Conservation (phyloP, 805 yeast genomes). For the Naumovozyma castellii region DNA sequence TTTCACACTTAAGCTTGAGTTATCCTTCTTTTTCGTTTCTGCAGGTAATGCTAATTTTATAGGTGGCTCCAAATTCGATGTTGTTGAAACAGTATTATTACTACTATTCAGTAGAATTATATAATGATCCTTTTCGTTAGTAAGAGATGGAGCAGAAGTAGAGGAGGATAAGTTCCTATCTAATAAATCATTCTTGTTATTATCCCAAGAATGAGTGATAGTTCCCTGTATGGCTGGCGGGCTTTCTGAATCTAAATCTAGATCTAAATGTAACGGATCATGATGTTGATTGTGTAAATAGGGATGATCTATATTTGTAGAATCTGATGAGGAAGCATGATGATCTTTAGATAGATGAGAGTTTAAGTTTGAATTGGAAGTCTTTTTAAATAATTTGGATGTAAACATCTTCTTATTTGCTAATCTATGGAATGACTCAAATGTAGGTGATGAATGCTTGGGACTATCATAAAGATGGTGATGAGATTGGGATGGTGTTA, state of each 20-base stretch:
- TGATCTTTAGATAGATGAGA: background rate
- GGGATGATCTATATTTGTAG: too few relatives aligned
- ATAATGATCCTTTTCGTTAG: background rate
- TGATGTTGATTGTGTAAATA: too few relatives aligned
- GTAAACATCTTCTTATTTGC: conserved; percentile 24
- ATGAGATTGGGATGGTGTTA: conserved; percentile 12
- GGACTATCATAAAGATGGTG: conserved; percentile 1
- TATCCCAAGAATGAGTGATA: conserved; percentile 43
- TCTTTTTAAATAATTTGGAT: conserved; percentile 23
- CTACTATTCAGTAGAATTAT: background rate
- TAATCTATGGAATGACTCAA: conserved; percentile 24
- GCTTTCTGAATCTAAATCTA: conserved; percentile 4
- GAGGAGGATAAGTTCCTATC: background rate
- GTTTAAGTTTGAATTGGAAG: conserved; percentile 9
- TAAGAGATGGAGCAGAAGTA: background rate
- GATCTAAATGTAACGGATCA: too few relatives aligned
- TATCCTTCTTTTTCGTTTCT: background rate
- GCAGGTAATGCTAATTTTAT: background rate
- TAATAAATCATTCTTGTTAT: background rate
- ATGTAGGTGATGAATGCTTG: conserved; percentile 15
- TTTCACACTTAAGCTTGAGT: conserved; percentile 2
- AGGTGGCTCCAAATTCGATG: background rate
- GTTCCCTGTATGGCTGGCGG: conserved; percentile 38
- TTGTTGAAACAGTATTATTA: background rate
- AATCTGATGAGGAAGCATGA: background rate